Evolutionary conservation across 2,329 filamentous ascomycete species (phyloP).

Genomic region (Lachnellula subtilissima): DNA sequence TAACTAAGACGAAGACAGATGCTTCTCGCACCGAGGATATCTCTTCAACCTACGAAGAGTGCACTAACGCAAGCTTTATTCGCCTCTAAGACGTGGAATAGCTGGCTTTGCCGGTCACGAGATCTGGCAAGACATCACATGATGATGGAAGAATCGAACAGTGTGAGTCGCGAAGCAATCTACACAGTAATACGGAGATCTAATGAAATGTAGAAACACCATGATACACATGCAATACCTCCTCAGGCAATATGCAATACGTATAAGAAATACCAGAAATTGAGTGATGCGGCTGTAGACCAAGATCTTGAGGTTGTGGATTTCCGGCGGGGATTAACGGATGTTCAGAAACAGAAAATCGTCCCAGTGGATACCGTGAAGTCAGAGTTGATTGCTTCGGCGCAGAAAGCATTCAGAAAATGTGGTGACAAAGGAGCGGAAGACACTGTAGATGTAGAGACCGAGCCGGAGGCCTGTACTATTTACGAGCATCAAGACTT

Average conservation of each 20-base stretch:
- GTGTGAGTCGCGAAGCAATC: constrained; percentile 1
- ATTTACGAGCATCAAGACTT: constrained; percentile 31
- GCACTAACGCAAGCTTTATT: too few species aligned
- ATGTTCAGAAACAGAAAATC: constrained; percentile 23
- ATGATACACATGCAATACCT: constrained; percentile 32
- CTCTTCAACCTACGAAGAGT: not conserved
- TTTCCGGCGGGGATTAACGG: constrained; percentile 27
- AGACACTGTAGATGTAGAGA: not conserved
- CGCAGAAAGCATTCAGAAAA: constrained; percentile 17
- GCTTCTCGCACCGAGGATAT: not conserved
- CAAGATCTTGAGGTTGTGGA: constrained; percentile 28
- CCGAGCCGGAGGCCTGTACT: constrained; percentile 18
- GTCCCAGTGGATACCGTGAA: constrained; percentile 19
- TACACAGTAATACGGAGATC: not conserved
- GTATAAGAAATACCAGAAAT: constrained; percentile 31
- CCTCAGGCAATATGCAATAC: constrained; percentile 30
- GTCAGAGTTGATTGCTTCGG: constrained; percentile 21
- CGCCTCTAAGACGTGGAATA: not conserved
- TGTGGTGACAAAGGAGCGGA: not conserved
- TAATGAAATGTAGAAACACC: constrained; percentile 12
- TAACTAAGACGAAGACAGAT: not conserved
- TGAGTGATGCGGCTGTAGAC: constrained; percentile 22
- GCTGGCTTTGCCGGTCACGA: not conserved
- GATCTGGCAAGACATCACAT: constrained; percentile 7
- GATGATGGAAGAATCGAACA: constrained; percentile 10